Evolutionary conservation across 2,329 filamentous ascomycete species (phyloP).

Genomic region (Colletotrichum godetiae): DNA sequence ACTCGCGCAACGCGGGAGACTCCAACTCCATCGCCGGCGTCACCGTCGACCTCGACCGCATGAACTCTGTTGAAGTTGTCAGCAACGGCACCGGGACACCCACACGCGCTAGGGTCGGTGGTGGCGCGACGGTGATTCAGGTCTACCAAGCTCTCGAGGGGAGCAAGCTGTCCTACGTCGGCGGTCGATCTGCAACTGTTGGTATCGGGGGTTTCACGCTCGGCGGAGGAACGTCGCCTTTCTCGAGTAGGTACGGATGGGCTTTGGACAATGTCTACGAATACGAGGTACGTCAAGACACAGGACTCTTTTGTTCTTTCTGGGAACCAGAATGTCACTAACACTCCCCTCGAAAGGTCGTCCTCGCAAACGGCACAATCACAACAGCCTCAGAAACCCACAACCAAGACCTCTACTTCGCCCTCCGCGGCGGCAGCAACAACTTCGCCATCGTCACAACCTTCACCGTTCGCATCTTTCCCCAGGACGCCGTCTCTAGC

Average conservation of each 20-base stretch:
- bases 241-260: constrained; percentile 42
- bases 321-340: too few relatives aligned
- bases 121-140: constrained; percentile 15
- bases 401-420: constrained; percentile 67
- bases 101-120: not conserved
- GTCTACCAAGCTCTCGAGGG: constrained; percentile 41
- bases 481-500: not conserved
- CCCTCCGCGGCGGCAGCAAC: constrained; percentile 63
- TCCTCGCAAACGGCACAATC: constrained; percentile 56
- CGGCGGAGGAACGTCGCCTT: constrained; percentile 45
- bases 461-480: constrained; percentile 44
- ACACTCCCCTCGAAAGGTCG: constrained; percentile 42
- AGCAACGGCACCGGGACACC: too few relatives aligned
- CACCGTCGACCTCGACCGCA: constrained; percentile 44
- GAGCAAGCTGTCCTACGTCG: constrained; percentile 30
- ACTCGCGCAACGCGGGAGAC: constrained; percentile 29
- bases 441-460: constrained; percentile 67
- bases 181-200: constrained; percentile 28
- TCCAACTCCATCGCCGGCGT: constrained; percentile 46
- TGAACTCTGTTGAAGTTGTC: constrained; percentile 38
- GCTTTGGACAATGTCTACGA: constrained; percentile 39
- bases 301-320: not conserved
- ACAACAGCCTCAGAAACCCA: constrained; percentile 52
- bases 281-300: constrained; percentile 27
- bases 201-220: constrained; percentile 35